Conservation (phyloP, 176 grass and related monocot genomes). For the Aegilops longissima region DNA sequence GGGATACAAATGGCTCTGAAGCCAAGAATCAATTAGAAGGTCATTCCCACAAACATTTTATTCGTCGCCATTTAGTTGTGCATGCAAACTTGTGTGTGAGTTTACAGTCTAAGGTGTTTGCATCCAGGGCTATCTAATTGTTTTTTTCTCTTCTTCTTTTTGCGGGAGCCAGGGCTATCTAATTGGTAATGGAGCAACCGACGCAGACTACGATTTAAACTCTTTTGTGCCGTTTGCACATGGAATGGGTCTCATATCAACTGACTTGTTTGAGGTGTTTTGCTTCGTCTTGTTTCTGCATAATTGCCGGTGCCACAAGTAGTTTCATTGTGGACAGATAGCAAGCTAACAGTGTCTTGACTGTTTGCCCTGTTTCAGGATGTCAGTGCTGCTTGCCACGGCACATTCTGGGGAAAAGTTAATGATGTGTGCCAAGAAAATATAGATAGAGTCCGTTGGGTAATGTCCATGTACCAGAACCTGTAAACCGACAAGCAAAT, state of each 20-base stretch:
- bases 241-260: constrained; percentile 94
- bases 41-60: constrained; percentile 7
- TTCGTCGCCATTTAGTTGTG: neutral
- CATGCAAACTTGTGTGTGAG: neutral
- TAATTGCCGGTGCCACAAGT: neutral
- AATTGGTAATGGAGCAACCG: constrained; percentile 71
- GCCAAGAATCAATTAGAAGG: constrained; percentile 82
- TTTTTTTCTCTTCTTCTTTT: too few species aligned
- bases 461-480: constrained; percentile 22
- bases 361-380: constrained; percentile 48
- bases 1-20: constrained; percentile 46
- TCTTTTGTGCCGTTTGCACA: constrained; percentile 88
- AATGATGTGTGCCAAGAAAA: constrained; percentile 44
- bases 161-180: constrained; percentile 63
- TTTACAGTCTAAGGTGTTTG: neutral
- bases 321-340: neutral
- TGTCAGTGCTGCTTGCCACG: constrained; percentile 49
- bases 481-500: too few species aligned
- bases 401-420: constrained; percentile 57
- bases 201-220: constrained; percentile 57
- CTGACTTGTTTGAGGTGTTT: constrained; percentile 57
- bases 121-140: constrained; percentile 78
- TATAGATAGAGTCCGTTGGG: constrained; percentile 54
- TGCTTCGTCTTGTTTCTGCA: neutral
- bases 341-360: neutral